phyloP scores from a whole-genome alignment of 108 stramenopile genomes.

The Discostella stelligeroides region DNA sequence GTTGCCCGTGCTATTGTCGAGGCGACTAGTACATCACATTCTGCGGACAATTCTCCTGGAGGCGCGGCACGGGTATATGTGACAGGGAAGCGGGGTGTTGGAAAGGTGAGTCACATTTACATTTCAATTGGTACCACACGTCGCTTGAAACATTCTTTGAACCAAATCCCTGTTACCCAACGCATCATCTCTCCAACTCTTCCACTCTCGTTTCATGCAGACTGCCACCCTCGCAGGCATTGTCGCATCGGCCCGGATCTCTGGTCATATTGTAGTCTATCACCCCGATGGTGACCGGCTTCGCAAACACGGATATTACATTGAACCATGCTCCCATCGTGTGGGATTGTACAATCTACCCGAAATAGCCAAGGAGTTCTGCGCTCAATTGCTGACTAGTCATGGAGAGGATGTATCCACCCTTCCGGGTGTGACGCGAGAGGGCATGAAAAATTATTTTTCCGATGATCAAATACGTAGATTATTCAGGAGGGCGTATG shows the following conservation, averaged over 20 bases:
- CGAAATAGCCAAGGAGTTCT: conserved; percentile 69
- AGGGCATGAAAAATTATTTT: conserved; percentile 54
- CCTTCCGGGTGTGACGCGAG: conserved; percentile 42
- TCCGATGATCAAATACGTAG: conserved; percentile 58
- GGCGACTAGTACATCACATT: background rate
- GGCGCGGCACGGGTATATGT: conserved; percentile 62
- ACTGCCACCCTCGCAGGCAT: conserved; percentile 71
- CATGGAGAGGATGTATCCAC: conserved; percentile 60
- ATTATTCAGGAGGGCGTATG: conserved; percentile 32
- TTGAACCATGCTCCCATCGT: conserved; percentile 58
- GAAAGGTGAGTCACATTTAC: conserved; percentile 50
- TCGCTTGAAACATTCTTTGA: background rate
- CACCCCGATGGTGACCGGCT: conserved; percentile 77
- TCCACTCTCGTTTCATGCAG: conserved; percentile 17
- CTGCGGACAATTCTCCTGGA: background rate
- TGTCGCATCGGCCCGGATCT: conserved; percentile 78
- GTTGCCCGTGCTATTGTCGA: conserved; percentile 51
- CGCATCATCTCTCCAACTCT: background rate
- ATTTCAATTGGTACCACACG: background rate
- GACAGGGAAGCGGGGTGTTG: conserved; percentile 65
- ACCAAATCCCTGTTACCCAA: background rate
- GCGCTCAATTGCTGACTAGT: conserved; percentile 50
- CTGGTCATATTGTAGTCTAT: conserved; percentile 77
- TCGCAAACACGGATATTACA: conserved; percentile 67
- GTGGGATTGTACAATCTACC: conserved; percentile 75